phyloP scores from a whole-genome alignment of 768 basidiomycete genomes.

The Suillus subalutaceus region DNA sequence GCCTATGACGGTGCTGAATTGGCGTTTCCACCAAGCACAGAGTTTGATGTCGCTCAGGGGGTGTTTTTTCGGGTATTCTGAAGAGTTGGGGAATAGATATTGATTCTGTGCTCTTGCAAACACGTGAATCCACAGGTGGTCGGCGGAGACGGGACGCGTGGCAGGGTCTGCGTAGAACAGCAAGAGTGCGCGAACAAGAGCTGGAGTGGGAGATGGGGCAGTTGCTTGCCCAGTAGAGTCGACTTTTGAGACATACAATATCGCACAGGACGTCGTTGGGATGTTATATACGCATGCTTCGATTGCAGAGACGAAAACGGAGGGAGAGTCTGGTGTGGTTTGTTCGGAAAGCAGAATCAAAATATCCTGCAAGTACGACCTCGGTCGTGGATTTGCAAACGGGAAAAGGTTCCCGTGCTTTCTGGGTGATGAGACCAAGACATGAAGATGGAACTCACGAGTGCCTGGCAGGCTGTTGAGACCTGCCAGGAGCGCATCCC shows the following conservation, averaged over 20 bases:
- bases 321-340: conserved; percentile 45
- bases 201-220: conserved; percentile 66
- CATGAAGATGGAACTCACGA: conserved; percentile 75
- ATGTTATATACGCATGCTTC: conserved; percentile 78
- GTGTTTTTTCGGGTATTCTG: conserved; percentile 66
- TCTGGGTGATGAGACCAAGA: conserved; percentile 67
- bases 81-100: conserved; percentile 92
- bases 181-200: conserved; percentile 70
- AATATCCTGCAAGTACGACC: conserved; percentile 73
- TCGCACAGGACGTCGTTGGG: conserved; percentile 64
- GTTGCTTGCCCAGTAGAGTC: conserved; percentile 85
- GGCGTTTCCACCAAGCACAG: conserved; percentile 91
- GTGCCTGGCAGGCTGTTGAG: conserved; percentile 63
- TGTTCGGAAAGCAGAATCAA: conserved; percentile 77
- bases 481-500: conserved; percentile 62
- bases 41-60: conserved; percentile 78
- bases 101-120: conserved; percentile 91
- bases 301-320: conserved; percentile 75
- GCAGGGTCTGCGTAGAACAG: conserved; percentile 60
- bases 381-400: conserved; percentile 68
- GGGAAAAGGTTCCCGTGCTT: conserved; percentile 75
- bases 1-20: conserved; percentile 59
- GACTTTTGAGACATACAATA: conserved; percentile 92
- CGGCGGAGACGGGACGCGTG: conserved; percentile 61
- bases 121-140: conserved; percentile 77